Percentiles rank a stretch among this genome's conserved stretches.
phyloP scores from a whole-genome alignment of 257 asterid genomes.

The Lycium barbarum region DNA sequence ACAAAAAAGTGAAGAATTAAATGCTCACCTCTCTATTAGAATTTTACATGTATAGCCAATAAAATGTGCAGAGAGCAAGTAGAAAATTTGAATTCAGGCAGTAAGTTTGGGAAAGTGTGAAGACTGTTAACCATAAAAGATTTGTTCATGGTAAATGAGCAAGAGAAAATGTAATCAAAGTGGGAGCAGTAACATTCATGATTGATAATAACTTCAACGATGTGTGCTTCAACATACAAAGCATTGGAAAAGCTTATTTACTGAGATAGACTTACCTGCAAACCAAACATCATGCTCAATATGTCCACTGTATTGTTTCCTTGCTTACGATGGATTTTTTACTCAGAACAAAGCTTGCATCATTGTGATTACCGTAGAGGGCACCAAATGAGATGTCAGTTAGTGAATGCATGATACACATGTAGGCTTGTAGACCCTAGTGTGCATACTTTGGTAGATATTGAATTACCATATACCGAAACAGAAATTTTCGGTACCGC shows the following conservation, averaged over 20 bases:
- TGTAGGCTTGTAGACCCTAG: no score
- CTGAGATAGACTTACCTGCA: constrained; percentile 55
- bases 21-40: no score
- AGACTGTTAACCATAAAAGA: no score
- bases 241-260: background rate
- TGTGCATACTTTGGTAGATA: no score
- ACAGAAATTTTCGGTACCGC: no score
- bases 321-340: constrained; percentile 47
- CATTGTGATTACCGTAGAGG: constrained; percentile 69
- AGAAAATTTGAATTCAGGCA: no score
- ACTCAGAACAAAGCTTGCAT: constrained; percentile 55
- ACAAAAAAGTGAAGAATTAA: no score
- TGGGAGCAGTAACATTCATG: background rate
- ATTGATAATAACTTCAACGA: background rate
- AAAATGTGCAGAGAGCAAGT: no score
- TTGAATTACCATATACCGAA: no score
- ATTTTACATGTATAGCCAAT: no score
- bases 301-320: constrained; percentile 70
- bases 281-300: constrained; percentile 78
- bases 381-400: constrained; percentile 24
- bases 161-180: background rate
- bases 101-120: no score
- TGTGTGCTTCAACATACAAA: constrained; percentile 12
- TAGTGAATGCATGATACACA: background rate
- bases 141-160: background rate